Percentiles rank a stretch among this genome's conserved stretches.
Evolutionary conservation across 345 rosid genomes (phyloP).

Genomic region (Salix udensis): DNA sequence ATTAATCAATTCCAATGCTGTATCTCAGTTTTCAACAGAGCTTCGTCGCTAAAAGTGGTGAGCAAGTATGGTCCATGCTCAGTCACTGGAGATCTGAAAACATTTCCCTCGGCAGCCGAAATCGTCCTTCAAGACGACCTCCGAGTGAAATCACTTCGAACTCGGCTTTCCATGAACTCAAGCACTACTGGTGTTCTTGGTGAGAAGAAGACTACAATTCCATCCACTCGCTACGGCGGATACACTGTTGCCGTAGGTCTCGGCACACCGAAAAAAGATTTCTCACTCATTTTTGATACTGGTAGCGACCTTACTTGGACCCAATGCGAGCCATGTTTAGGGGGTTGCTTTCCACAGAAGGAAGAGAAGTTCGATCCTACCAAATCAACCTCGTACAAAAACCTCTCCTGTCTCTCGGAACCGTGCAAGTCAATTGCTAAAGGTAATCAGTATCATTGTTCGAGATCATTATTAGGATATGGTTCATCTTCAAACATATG

Average conservation of each 20-base stretch:
- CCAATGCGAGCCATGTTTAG: slow-evolving; percentile 13
- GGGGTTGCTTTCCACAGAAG: neutral
- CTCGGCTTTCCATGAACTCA: neutral
- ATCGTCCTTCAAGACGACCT: neutral
- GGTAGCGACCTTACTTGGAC: slow-evolving; percentile 30
- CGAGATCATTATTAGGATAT: too few species aligned
- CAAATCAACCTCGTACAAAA: neutral
- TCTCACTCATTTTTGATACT: slow-evolving; percentile 23
- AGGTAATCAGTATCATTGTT: neutral
- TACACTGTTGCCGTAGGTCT: slow-evolving; percentile 11
- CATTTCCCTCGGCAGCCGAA: neutral
- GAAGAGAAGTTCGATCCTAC: slow-evolving; percentile 11
- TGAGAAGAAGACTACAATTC: neutral
- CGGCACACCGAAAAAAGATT: slow-evolving; percentile 22
- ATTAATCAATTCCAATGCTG: too few species aligned
- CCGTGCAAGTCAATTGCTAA: neutral
- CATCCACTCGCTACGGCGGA: neutral
- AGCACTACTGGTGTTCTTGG: neutral
- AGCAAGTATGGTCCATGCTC: neutral
- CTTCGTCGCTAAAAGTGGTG: neutral
- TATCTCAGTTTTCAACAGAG: too few species aligned
- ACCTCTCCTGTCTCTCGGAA: neutral
- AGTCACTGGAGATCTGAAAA: neutral
- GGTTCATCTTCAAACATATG: too few species aligned
- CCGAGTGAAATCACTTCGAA: neutral